Conservation (phyloP, 129 eudicot genomes). For the Erigeron canadensis region DNA sequence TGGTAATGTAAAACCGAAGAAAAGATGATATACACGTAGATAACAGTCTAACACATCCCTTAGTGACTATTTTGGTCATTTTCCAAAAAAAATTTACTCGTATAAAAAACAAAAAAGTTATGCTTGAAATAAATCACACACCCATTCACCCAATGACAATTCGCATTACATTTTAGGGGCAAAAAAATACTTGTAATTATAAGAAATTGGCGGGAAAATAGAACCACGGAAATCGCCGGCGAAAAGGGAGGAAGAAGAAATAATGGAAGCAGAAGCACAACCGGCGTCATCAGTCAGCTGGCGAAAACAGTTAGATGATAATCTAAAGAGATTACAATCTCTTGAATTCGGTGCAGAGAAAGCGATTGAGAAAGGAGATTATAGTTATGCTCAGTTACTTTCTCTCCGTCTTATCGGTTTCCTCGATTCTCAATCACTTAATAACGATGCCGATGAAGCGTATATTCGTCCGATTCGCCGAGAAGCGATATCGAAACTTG, state of each 20-base stretch:
- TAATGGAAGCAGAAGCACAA: slow-evolving; percentile 30
- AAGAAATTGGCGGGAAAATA: slow-evolving; percentile 66
- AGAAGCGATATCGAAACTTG: slow-evolving; percentile 65
- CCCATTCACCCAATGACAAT: no score
- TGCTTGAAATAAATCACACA: no score
- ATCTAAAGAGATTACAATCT: slow-evolving; percentile 77
- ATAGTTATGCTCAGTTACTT: slow-evolving; percentile 56
- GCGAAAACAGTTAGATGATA: slow-evolving; percentile 66
- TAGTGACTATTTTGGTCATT: no score
- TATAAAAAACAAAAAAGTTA: no score
- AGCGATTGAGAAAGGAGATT: slow-evolving; percentile 68
- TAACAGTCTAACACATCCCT: no score
- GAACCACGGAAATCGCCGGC: background rate
- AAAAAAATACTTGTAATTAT: no score
- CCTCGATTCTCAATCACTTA: slow-evolving; percentile 63
- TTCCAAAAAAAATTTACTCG: no score
- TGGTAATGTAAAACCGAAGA: no score
- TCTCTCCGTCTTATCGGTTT: slow-evolving; percentile 83
- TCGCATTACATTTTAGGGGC: no score
- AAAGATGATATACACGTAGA: no score
- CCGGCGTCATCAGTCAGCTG: slow-evolving; percentile 38
- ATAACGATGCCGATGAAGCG: slow-evolving; percentile 50
- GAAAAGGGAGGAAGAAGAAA: background rate
- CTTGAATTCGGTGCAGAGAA: slow-evolving; percentile 72
- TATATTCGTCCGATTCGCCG: slow-evolving; percentile 75